These are phyloP conservation scores for Saccharomycopsis olivae DNA, from an alignment of 805 yeast species.

Conservation along the genomic window DNA sequence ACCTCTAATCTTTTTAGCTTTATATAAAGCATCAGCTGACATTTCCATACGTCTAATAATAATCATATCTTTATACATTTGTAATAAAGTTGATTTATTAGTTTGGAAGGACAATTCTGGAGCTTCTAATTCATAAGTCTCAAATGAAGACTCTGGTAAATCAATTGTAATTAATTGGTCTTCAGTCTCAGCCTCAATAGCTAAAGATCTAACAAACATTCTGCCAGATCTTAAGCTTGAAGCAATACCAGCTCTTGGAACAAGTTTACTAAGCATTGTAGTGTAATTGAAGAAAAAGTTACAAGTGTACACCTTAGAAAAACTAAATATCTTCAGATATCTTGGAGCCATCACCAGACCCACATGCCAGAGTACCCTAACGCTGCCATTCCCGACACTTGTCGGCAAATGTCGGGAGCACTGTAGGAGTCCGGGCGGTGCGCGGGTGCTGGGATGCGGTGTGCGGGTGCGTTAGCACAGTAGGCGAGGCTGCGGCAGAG, in stretches of 20 bases:
- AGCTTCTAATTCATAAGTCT: conserved; percentile 67
- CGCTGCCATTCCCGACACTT: no score
- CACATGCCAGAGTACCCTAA: no score
- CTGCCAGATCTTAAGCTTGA: conserved; percentile 17
- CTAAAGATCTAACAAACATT: conserved; percentile 22
- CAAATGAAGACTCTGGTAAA: conserved; percentile 75
- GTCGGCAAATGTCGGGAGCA: no score
- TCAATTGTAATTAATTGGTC: conserved; percentile 36
- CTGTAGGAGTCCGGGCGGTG: no score
- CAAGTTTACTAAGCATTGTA: conserved; percentile 11
- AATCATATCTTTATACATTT: conserved; percentile 96
- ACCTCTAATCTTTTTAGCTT: conserved; percentile 97
- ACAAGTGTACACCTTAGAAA: not conserved
- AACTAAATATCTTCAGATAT: not conserved
- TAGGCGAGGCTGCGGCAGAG: no score
- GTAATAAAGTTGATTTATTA: conserved; percentile 66
- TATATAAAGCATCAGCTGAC: conserved; percentile 96
- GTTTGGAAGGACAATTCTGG: conserved; percentile 71
- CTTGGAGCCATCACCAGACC: no score
- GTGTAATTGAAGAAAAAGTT: not conserved
- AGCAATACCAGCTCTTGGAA: conserved; percentile 20
- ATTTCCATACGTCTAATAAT: conserved; percentile 94
- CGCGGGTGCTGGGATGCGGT: no score
- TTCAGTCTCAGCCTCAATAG: conserved; percentile 22
- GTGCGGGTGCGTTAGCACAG: no score